Conservation (phyloP, 495 filamentous ascomycete genomes). For the Apiosordaria backusii region DNA sequence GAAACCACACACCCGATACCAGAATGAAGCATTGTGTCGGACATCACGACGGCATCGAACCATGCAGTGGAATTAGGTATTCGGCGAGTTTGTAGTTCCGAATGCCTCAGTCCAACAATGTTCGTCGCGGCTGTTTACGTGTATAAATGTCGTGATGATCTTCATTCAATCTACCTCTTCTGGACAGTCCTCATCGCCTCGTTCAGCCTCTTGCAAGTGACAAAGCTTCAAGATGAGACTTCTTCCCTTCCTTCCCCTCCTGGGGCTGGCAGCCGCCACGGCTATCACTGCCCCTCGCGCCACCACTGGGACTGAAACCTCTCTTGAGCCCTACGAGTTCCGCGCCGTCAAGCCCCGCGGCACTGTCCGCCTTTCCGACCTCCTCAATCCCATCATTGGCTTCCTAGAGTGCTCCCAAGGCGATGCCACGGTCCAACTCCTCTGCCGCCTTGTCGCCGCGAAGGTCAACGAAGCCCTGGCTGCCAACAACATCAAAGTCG, state of each 20-base stretch:
- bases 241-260: conserved; percentile 1
- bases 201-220: not conserved
- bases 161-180: not conserved
- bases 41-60: not conserved
- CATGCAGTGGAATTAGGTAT: not conserved
- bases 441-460: conserved; percentile 12
- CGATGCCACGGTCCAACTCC: conserved; percentile 7
- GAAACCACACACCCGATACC: not conserved
- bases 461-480: conserved; percentile 12
- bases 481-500: conserved; percentile 12
- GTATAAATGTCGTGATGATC: not conserved
- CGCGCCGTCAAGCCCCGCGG: conserved; percentile 5
- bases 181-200: not conserved
- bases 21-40: not conserved
- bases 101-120: not conserved
- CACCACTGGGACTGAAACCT: not conserved
- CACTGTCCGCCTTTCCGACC: conserved; percentile 10
- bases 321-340: not conserved
- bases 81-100: not conserved
- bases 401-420: conserved; percentile 18
- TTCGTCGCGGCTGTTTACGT: not conserved
- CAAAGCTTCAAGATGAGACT: not conserved
- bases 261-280: not conserved
- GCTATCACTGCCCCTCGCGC: not conserved
- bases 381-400: conserved; percentile 16